Conservation (phyloP, 1,284 basidiomycete species). For the Ustilago shanxiensis region DNA sequence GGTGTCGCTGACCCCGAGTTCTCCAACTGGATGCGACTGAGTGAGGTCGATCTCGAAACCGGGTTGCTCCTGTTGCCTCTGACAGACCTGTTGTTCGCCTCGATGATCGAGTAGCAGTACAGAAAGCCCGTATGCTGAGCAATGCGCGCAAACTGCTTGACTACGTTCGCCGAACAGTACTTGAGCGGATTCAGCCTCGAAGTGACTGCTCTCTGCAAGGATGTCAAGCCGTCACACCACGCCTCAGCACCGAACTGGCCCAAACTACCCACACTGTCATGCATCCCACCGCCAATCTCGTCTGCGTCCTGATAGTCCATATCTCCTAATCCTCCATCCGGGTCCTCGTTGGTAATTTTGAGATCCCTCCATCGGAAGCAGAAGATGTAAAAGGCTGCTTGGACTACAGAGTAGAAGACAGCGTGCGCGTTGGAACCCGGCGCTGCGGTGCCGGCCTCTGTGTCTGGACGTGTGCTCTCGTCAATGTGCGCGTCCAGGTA, state of each 20-base stretch:
- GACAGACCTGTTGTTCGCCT: conserved; percentile 76
- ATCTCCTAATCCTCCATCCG: conserved; percentile 70
- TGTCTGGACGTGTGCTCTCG: conserved; percentile 70
- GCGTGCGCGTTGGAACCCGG: conserved; percentile 59
- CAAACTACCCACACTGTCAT: conserved; percentile 46
- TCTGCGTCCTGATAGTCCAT: conserved; percentile 39
- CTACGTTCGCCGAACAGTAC: conserved; percentile 83
- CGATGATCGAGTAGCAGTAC: conserved; percentile 94
- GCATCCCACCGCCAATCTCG: conserved; percentile 49
- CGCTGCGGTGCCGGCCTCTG: conserved; percentile 43
- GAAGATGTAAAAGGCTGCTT: conserved; percentile 95
- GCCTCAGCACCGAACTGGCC: conserved; percentile 37
- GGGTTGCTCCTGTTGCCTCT: conserved; percentile 31
- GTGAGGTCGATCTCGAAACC: conserved; percentile 35
- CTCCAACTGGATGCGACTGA: conserved; percentile 36
- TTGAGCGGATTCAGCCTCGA: conserved; percentile 87
- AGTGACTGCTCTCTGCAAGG: conserved; percentile 84
- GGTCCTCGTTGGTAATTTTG: conserved; percentile 74
- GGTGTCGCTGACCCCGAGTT: conserved; percentile 24
- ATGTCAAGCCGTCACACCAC: conserved; percentile 86
- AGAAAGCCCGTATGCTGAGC: conserved; percentile 91
- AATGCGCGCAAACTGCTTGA: conserved; percentile 92
- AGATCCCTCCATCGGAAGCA: conserved; percentile 97
- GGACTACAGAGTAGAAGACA: conserved; percentile 92
- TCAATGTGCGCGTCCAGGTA: conserved; percentile 79